Base-by-base conservation (phyloP, 1,139 yeast genomes). In the Yamadazyma kanchanaburiensis region DNA sequence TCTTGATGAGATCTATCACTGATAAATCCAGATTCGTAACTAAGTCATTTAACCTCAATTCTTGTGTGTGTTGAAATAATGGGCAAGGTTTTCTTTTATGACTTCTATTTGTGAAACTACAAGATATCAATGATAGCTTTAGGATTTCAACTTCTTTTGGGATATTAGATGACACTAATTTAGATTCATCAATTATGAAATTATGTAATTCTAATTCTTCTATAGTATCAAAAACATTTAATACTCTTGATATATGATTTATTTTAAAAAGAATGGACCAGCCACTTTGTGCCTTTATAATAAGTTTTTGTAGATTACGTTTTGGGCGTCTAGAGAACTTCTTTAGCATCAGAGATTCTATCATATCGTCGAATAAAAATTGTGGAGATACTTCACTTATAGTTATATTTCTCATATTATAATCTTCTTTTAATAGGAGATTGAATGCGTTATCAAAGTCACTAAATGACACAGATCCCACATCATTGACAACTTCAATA, bases 341-440 rank as follows among this genome's bases (percentile, higher is more conserved):
- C 32, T 38, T 33, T 16, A 37, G 18, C 28, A 32, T 14, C 3
- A 39, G 28, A 14, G 33, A 31, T 22, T 26, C 29, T 8, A 28
- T 26, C 15, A 28, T 32, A 22, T 38, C 39, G 21, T 36, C 31
- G 31, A 77, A 72, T 24, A 56, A 61, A 45, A 77, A 77, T 15
- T 63, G 66, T 2, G 79, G 78, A 4, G 77, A 67, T 1, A 77
- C 64, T 32, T 74, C 71, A 12, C 56, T 53, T 12, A 77, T 40
- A 5, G 37, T 37, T 2, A 64, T 24, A 3, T 35, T 35, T 31
- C 55, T 51, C 17, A 67, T 39, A 9, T 64, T 68, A 37, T 45
- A 62, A 8, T 64, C 55, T 31, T 63, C 62, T 15, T 42, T 42
- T 8, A 64, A 40, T 6, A 67, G 40, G 11, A 41, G 40, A 3